phyloP scores from a whole-genome alignment of 129 eudicot species.

The Dittrichia graveolens region DNA sequence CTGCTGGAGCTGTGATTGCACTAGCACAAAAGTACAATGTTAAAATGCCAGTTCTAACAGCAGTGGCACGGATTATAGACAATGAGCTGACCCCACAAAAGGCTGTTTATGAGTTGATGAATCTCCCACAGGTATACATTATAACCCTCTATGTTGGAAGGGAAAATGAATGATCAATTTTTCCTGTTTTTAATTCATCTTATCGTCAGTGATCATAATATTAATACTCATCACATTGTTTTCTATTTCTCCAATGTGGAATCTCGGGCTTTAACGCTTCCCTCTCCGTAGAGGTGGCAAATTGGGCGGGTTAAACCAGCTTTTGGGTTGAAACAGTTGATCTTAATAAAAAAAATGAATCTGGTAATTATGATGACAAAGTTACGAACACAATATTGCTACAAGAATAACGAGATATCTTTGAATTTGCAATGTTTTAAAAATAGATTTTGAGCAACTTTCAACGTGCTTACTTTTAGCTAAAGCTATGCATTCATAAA shows the following conservation, averaged over 20 bases:
- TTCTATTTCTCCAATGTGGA: slow-evolving; percentile 2
- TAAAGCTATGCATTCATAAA: too few species aligned
- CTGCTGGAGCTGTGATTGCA: slow-evolving; percentile 97
- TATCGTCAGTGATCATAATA: background rate
- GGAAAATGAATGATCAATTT: background rate
- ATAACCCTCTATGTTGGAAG: background rate
- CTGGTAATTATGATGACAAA: background rate
- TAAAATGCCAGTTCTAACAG: slow-evolving; percentile 94
- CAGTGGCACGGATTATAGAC: slow-evolving; percentile 96
- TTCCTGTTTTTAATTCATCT: background rate
- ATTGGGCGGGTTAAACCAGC: background rate
- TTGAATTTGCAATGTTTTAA: background rate
- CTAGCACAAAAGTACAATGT: slow-evolving; percentile 95
- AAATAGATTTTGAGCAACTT: too few species aligned
- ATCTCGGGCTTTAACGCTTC: background rate
- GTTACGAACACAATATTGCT: background rate
- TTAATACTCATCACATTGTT: background rate
- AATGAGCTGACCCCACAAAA: slow-evolving; percentile 89
- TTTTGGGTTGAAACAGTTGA: background rate
- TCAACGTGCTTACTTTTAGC: background rate
- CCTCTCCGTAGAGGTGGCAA: background rate
- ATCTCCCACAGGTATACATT: slow-evolving; percentile 80
- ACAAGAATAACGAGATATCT: background rate
- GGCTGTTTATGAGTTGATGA: slow-evolving; percentile 90
- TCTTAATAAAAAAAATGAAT: background rate